Evolutionary conservation across 2,329 filamentous ascomycete genomes (phyloP), one percentile per base, ranked within the genome.

Genomic region (Fonsecaea nubica): DNA sequence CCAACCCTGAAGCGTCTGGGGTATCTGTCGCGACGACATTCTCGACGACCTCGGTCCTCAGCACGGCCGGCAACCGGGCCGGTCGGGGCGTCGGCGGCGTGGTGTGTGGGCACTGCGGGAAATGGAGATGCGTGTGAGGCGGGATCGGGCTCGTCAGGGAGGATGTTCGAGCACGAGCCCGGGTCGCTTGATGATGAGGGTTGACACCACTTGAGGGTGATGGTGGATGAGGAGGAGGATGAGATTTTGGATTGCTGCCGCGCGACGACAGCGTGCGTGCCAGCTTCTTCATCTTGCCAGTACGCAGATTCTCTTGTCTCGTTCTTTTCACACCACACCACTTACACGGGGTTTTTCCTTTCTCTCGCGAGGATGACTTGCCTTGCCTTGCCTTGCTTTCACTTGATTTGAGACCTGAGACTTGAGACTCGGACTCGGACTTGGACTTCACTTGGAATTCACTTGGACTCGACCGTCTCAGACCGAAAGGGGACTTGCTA

Each of bases 41-140:
- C 48, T 35, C 62, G 42, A 30, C 30, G 4, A 66, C 35, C 25
- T 66, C 52, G 13, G 60, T 63, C 32, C 54, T 62, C 21, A 66
- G 42, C 7, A 63, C 60, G 6, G 60, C 13, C 7, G 64, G 64
- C 38, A 66, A 50, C 6, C 21, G 21, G 18, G 60, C 65, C 8
- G 65, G 65, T 35, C 61, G 65, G 18, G 65, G 65, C 10, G 65
- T 67, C 33, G 65, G 65, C 3, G 65, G 65, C 18, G 61, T 67
- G 25, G 42, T 63, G 25, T 67, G 65, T 35, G 65, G 61, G 42
- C 65, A 67, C 45, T 57, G 18, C 18, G 54, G 65, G 21, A 67
- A 67, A 40, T 60, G 48, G 30, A 67, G 18, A 4, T 57, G 54
- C 18, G 56, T 64, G 57, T 57, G 40, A 13, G 60, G 60, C 5